Conservation (phyloP, 352 stramenopile species). For the Phytophthora vignae region DNA sequence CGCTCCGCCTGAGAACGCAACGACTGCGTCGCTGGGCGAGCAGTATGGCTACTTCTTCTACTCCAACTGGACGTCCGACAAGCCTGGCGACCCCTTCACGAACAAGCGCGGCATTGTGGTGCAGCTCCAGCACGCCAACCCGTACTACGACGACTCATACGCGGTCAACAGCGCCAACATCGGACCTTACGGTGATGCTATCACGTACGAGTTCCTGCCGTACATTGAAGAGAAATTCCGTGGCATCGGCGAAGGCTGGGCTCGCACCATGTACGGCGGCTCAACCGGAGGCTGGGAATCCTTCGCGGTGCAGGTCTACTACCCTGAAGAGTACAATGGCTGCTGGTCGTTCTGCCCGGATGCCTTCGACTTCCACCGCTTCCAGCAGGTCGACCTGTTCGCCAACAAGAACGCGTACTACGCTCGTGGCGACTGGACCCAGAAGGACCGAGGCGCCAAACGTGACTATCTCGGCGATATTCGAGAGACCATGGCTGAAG, state of each 20-base stretch:
- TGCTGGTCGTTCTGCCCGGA: constrained; percentile 86
- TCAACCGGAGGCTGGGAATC: constrained; percentile 82
- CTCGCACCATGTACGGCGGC: constrained; percentile 79
- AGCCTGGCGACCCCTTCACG: constrained; percentile 1
- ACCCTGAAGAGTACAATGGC: constrained; percentile 81
- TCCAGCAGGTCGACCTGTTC: constrained; percentile 76
- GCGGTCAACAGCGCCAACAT: constrained; percentile 82
- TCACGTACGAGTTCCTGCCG: constrained; percentile 82
- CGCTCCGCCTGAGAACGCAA: constrained; percentile 36
- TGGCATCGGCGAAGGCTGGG: constrained; percentile 70
- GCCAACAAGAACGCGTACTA: constrained; percentile 78
- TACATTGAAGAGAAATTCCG: constrained; percentile 68
- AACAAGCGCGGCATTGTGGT: constrained; percentile 77
- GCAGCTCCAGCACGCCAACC: constrained; percentile 79
- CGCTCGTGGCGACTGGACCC: constrained; percentile 70
- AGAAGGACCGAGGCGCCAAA: constrained; percentile 67
- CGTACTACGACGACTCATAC: constrained; percentile 86
- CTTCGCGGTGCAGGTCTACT: constrained; percentile 76
- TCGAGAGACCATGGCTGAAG: constrained; percentile 75
- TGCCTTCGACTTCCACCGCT: constrained; percentile 79
- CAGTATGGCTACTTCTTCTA: constrained; percentile 77
- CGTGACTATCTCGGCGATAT: constrained; percentile 75
- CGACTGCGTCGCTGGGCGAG: constrained; percentile 37
- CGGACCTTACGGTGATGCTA: constrained; percentile 75
- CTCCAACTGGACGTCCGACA: constrained; percentile 76